Evolutionary conservation across 257 asterid genomes (phyloP).

Genomic region (Fraxinus cuspidata): DNA sequence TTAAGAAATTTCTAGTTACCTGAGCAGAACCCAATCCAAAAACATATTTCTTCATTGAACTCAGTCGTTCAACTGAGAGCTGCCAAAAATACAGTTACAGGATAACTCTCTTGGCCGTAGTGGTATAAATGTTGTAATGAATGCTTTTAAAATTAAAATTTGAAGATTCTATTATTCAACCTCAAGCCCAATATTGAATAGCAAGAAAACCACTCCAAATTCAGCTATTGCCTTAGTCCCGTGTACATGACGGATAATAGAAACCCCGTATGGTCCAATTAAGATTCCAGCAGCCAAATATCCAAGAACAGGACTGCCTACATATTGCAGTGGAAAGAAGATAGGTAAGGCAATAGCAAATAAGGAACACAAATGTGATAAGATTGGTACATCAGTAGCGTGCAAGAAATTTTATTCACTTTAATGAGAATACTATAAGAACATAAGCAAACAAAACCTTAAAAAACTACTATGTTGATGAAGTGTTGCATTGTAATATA

Average conservation of each 20-base stretch:
- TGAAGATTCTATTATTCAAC: constrained; percentile 40
- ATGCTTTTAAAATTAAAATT: neutral
- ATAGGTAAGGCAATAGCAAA: constrained; percentile 20
- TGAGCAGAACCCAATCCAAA: constrained; percentile 98
- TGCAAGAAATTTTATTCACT: constrained; percentile 5
- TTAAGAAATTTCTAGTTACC: constrained; percentile 52
- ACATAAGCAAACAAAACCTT: constrained; percentile 1
- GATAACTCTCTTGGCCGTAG: constrained; percentile 10
- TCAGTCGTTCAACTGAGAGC: constrained; percentile 98
- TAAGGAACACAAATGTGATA: neutral
- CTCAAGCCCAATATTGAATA: constrained; percentile 99
- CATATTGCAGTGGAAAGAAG: constrained; percentile 35
- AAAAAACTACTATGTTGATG: constrained; percentile 24
- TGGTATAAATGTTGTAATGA: constrained; percentile 13
- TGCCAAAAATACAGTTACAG: constrained; percentile 38
- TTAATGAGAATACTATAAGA: neutral
- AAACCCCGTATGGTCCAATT: constrained; percentile 98
- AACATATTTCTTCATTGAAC: constrained; percentile 99
- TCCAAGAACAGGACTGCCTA: constrained; percentile 99
- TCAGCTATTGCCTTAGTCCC: constrained; percentile 99
- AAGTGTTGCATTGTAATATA: constrained; percentile 2
- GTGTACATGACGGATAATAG: constrained; percentile 96
- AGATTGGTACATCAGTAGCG: neutral
- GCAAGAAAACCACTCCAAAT: constrained; percentile 98
- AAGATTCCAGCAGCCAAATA: constrained; percentile 98